phyloP scores from a whole-genome alignment of 805 yeast species.

The Ascoidea rubescens region DNA sequence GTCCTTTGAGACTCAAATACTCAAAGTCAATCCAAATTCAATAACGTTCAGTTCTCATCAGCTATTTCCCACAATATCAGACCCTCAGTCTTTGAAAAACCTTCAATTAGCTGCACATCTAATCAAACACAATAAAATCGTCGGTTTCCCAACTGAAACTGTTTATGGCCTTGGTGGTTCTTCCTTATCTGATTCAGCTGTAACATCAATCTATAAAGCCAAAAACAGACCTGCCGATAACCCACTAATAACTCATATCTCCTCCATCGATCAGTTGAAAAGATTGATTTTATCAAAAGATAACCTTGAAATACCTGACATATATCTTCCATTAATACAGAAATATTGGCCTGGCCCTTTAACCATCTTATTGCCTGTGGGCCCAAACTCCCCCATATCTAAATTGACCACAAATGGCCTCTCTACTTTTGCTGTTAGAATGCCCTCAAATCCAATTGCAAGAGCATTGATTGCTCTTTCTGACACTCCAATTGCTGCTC shows the following conservation, averaged over 20 bases:
- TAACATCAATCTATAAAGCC: constrained; percentile 65
- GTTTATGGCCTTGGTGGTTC: constrained; percentile 94
- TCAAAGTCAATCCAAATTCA: constrained; percentile 39
- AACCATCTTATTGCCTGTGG: constrained; percentile 63
- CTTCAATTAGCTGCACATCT: constrained; percentile 46
- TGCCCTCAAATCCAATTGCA: constrained; percentile 82
- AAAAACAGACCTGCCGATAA: constrained; percentile 93
- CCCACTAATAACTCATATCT: constrained; percentile 82
- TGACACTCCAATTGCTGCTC: constrained; percentile 90
- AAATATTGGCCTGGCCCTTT: constrained; percentile 95
- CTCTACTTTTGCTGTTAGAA: constrained; percentile 80
- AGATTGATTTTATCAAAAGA: constrained; percentile 34
- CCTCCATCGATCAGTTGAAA: constrained; percentile 60
- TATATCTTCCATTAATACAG: constrained; percentile 49
- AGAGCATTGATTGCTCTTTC: constrained; percentile 76
- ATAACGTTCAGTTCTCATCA: constrained; percentile 34
- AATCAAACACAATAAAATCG: constrained; percentile 39
- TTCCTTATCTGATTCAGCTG: constrained; percentile 60
- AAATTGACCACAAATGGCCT: constrained; percentile 74
- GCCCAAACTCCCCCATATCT: constrained; percentile 38
- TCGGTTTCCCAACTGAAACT: constrained; percentile 95
- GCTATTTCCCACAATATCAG: constrained; percentile 30
- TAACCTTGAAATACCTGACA: constrained; percentile 43
- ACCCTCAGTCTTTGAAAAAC: constrained; percentile 34
- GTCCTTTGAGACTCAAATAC: constrained; percentile 24